Evolutionary conservation across 2,329 filamentous ascomycete genomes (phyloP), one percentile per base, ranked within the genome.

Genomic region (Polytolypa hystricis): DNA sequence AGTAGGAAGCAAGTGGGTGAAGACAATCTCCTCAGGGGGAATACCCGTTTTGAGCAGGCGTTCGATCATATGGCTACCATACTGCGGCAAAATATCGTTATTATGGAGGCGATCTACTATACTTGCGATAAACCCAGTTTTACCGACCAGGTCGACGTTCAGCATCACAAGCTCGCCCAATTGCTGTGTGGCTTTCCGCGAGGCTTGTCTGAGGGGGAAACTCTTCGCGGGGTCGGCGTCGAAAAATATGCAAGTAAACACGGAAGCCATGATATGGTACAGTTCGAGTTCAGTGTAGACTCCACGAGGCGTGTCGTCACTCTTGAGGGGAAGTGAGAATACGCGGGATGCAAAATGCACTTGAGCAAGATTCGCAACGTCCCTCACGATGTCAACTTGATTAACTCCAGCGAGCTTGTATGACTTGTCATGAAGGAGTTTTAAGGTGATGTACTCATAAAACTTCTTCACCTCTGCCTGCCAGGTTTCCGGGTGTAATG

Each of bases 1-100:
- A 1, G 72, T 74, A 20, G 71, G 71, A 28, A 77, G 61, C 37
- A 77, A 67, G 37, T 75, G 67, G 27, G 67, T 67, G 66, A 68
- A 73, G 19, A 74, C 70, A 17, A 75, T 59, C 14, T 71, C 62
- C 17, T 69, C 56, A 4, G 65, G 52, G 1, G 64, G 57, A 38
- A 65, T 57, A 5, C 64, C 61, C 5, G 60, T 62, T 26, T 63
- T 61, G 12, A 72, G 57, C 7, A 77, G 57, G 9, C 67, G 64
- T 37, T 69, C 53, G 42, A 77, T 70, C 60, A 77, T 69, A 45
- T 73, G 67, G 5, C 64, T 57, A 8, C 73, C 73, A 47, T 75
- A 76, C 37, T 64, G 56, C 30, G 62, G 64, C 18, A 76, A 59
- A 2, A 44, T 40, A 12, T 48, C 38, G 14, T 58, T 39, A 14